A percentile compares a stretch with the other conserved stretches of the same genome.
phyloP scores from a whole-genome alignment of 768 basidiomycete genomes.

The Lactarius pseudohatsudake region DNA sequence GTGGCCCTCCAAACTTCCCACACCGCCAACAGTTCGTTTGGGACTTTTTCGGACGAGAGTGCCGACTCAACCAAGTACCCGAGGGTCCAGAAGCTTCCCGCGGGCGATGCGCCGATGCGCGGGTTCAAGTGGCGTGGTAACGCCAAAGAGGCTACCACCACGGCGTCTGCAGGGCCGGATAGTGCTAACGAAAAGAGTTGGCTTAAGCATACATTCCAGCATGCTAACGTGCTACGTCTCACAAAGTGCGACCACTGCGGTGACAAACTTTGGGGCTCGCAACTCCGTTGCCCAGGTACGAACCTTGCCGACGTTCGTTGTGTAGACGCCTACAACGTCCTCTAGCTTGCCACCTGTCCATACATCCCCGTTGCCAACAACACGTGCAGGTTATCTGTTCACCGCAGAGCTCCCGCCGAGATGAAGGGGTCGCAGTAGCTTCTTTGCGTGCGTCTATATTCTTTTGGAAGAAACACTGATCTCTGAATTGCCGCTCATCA shows the following conservation, averaged over 20 bases:
- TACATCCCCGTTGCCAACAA: conserved; percentile 28
- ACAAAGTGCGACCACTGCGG: conserved; percentile 93
- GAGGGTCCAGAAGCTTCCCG: conserved; percentile 36
- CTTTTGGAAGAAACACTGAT: conserved; percentile 1
- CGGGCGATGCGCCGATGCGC: conserved; percentile 45
- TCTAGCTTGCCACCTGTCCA: conserved; percentile 28
- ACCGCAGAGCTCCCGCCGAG: conserved; percentile 23
- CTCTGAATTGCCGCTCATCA: conserved; percentile 35
- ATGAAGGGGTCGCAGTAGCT: conserved; percentile 7
- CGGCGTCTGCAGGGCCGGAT: conserved; percentile 31
- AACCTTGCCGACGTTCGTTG: conserved; percentile 20
- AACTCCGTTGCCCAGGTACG: conserved; percentile 85
- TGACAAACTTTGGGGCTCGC: conserved; percentile 99
- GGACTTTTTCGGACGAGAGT: conserved; percentile 45
- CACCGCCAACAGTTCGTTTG: conserved; percentile 23
- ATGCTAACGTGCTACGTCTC: conserved; percentile 82
- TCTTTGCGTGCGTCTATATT: conserved; percentile 17
- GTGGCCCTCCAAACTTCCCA: conserved; percentile 4
- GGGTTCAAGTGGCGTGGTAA: conserved; percentile 58
- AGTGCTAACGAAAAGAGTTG: conserved; percentile 31
- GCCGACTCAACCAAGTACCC: conserved; percentile 43
- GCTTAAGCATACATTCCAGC: conserved; percentile 83
- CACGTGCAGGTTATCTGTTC: conserved; percentile 20
- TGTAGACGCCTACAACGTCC: not conserved
- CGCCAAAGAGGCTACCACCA: conserved; percentile 66